Base-by-base conservation (phyloP, 2,329 filamentous ascomycete genomes). In the Alternaria arborescens region DNA sequence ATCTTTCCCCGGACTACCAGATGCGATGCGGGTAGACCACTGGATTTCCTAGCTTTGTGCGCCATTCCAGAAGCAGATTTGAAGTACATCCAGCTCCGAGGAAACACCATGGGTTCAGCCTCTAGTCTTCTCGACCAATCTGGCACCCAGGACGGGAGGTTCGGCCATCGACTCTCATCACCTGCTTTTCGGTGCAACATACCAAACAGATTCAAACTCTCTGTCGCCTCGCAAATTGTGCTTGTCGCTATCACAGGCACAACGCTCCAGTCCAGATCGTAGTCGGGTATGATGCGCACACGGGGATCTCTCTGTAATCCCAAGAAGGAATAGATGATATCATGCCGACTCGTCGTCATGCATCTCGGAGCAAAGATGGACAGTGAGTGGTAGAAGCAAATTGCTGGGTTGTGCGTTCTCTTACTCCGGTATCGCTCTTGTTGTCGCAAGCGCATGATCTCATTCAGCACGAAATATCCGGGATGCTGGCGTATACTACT, bases 31-130 rank as follows among this genome's bases (percentile, higher is more conserved):
- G 16, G n/a, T 0, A 47, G 16, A 24, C n/a, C n/a, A 7, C 1
- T 14, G 12, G n/a, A 1, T 11, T 5, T 18, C 16, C 12, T 32
- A 1, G 8, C 44, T 12, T 47, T 18, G 16, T 47, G 10, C 4
- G 1, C 8, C 16, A n/a, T 32, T 14, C 44, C 44, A 20, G 22
- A 14, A 5, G 44, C 10, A 32, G 44, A n/a, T n/a, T 47, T 8
- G 26, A 47, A 47, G 16, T 47, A 47, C 6, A 47, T 47, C 44
- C 26, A 47, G 26, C 44, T 47, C 44, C 44, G 24, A n/a, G 44
- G 44, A 20, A 47, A 47, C 26, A 47, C 44, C 28, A 47, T 30
- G 12, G 44, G 44, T 47, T 47, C 44, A n/a, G 44, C 44, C 6
- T 47, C 44, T 1, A 24, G 16, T 11, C 16, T 32, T 18, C 44